A percentile compares a stretch with the other conserved stretches of the same genome.
Evolutionary conservation across 768 basidiomycete species (phyloP).

Genomic region (Strobilomyces confusus): DNA sequence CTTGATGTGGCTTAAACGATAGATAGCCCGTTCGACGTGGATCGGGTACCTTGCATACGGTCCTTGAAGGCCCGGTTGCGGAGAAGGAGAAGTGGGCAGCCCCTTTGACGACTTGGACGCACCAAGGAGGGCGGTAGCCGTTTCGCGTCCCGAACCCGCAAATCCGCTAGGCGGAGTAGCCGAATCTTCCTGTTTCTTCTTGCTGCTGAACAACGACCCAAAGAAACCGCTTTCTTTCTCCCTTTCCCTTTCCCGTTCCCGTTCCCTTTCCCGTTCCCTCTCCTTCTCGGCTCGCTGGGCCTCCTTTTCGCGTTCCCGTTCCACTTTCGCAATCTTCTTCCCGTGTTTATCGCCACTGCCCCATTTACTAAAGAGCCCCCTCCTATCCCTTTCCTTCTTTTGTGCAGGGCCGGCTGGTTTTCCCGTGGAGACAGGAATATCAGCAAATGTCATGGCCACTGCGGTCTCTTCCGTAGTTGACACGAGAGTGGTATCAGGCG

Average conservation of each 20-base stretch:
- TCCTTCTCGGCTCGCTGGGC: conserved; percentile 46
- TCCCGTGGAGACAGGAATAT: conserved; percentile 16
- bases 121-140: conserved; percentile 83
- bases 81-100: conserved; percentile 57
- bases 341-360: conserved; percentile 52
- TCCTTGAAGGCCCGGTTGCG: conserved; percentile 38
- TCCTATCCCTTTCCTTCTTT: conserved; percentile 73
- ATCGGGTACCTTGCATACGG: conserved; percentile 86
- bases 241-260: conserved; percentile 45
- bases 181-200: conserved; percentile 81
- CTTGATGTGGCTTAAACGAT: conserved; percentile 97
- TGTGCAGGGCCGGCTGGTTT: conserved; percentile 30
- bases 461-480: conserved; percentile 25
- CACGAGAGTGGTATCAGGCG: conserved; percentile 42
- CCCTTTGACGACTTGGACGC: conserved; percentile 76
- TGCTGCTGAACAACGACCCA: conserved; percentile 83
- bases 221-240: conserved; percentile 80
- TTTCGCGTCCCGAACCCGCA: conserved; percentile 67
- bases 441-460: conserved; percentile 24
- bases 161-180: conserved; percentile 33
- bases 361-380: conserved; percentile 63
- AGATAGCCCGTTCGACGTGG: conserved; percentile 97
- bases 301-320: conserved; percentile 47
- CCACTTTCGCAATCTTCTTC: conserved; percentile 49
- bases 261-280: no score